These are phyloP conservation scores for Aspergillus sp. DNA, from an alignment of 2,329 filamentous ascomycete species.

Conservation along the genomic window DNA sequence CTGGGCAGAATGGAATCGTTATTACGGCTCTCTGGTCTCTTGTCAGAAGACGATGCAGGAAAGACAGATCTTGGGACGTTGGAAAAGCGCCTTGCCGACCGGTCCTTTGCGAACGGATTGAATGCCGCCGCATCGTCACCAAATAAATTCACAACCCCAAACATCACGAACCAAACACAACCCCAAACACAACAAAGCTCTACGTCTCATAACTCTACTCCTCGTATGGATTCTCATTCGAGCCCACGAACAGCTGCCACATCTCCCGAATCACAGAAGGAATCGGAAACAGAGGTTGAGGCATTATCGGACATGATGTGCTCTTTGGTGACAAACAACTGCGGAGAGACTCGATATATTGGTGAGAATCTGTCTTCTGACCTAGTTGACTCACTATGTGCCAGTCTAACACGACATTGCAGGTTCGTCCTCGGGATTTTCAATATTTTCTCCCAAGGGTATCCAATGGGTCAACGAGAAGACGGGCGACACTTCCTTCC, in stretches of 20 bases:
- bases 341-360: slow-evolving; percentile 92
- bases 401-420: slow-evolving; percentile 15
- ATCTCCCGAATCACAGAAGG: slow-evolving; percentile 50
- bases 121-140: slow-evolving; percentile 16
- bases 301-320: slow-evolving; percentile 98
- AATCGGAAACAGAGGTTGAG: slow-evolving; percentile 69
- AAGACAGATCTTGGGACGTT: slow-evolving; percentile 83
- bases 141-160: slow-evolving; percentile 21
- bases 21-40: slow-evolving; percentile 75
- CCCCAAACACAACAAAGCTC: slow-evolving; percentile 23
- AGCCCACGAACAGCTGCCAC: slow-evolving; percentile 49
- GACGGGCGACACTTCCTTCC: slow-evolving; percentile 92
- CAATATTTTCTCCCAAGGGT: slow-evolving; percentile 96
- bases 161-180: slow-evolving; percentile 4
- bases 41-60: slow-evolving; percentile 79
- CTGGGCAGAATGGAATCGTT: slow-evolving; percentile 94
- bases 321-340: slow-evolving; percentile 90
- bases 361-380: slow-evolving; percentile 50
- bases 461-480: slow-evolving; percentile 98
- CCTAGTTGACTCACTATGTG: neutral
- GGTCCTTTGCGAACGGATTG: slow-evolving; percentile 29
- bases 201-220: slow-evolving; percentile 41
- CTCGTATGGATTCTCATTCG: slow-evolving; percentile 41
- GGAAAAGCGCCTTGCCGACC: slow-evolving; percentile 67
- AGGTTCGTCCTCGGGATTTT: slow-evolving; percentile 96